Conservation (phyloP, 2,329 filamentous ascomycete species). For the Aspergillus sp. region DNA sequence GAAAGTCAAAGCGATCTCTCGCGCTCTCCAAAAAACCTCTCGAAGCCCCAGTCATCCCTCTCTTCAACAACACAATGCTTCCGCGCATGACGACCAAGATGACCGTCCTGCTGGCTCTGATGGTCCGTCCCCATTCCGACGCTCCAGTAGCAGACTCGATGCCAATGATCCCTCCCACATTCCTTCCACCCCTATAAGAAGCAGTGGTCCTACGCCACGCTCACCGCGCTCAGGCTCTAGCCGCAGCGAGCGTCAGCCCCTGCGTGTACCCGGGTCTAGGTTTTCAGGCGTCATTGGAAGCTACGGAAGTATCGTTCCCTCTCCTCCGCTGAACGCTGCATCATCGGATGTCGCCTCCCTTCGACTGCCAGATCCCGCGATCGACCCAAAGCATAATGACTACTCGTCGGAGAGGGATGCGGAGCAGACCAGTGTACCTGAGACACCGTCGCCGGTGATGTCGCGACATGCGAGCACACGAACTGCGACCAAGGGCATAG, state of each 20-base stretch:
- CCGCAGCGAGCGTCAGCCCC: constrained; percentile 41
- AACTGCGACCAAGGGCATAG: constrained; percentile 5
- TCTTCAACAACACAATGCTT: constrained; percentile 30
- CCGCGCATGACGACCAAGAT: constrained; percentile 18
- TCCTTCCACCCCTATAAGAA: constrained; percentile 17
- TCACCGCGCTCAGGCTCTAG: constrained; percentile 36
- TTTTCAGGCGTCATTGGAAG: constrained; percentile 46
- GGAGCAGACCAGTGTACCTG: constrained; percentile 20
- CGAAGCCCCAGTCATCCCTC: constrained; percentile 50
- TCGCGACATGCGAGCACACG: constrained; percentile 21
- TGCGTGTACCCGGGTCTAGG: constrained; percentile 37
- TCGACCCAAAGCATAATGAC: constrained; percentile 47
- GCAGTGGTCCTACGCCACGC: constrained; percentile 29
- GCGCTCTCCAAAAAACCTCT: constrained; percentile 66
- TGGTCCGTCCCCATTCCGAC: constrained; percentile 22
- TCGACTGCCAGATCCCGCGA: constrained; percentile 63
- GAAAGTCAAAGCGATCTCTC: constrained; percentile 78
- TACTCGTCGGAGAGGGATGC: constrained; percentile 19
- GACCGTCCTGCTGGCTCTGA: constrained; percentile 16
- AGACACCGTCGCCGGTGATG: constrained; percentile 30
- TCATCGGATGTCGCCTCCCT: constrained; percentile 52
- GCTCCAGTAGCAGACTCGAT: constrained; percentile 24
- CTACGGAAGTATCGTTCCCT: constrained; percentile 67
- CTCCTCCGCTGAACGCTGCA: constrained; percentile 46
- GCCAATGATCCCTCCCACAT: constrained; percentile 16